Evolutionary conservation across 192 early-diverging fungal species (phyloP).

Genomic region (Jimgerdemannia flammicorona): DNA sequence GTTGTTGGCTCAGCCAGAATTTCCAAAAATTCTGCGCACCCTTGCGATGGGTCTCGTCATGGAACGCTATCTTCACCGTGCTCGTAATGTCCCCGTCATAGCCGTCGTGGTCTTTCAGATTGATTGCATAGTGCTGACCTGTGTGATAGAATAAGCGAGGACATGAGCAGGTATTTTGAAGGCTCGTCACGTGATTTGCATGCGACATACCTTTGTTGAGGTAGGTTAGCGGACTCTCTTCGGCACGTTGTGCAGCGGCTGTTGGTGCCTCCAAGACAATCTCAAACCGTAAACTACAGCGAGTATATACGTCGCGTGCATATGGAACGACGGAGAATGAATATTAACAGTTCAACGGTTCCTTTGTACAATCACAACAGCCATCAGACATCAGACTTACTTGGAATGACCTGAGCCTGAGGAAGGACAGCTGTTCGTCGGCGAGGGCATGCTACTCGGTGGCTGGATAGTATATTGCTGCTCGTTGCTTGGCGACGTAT

Average conservation of each 20-base stretch:
- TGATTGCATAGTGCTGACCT: slow-evolving; percentile 59
- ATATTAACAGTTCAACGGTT: too few relatives aligned
- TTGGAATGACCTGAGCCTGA: too few relatives aligned
- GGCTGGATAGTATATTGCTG: too few relatives aligned
- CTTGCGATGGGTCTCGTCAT: slow-evolving; percentile 64
- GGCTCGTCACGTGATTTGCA: background rate
- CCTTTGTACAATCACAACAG: too few relatives aligned
- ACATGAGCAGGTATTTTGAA: too few relatives aligned
- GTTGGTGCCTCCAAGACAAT: slow-evolving; percentile 35
- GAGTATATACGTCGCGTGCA: too few relatives aligned
- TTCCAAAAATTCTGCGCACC: slow-evolving; percentile 63
- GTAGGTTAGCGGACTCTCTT: slow-evolving; percentile 62
- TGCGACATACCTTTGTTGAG: slow-evolving; percentile 62
- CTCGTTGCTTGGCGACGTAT: too few relatives aligned
- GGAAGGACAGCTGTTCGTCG: too few relatives aligned
- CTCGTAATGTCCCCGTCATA: slow-evolving; percentile 48
- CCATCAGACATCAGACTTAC: too few relatives aligned
- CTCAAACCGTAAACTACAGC: background rate
- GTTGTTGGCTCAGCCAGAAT: slow-evolving; percentile 72
- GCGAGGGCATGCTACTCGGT: too few relatives aligned
- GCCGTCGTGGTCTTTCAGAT: slow-evolving; percentile 43
- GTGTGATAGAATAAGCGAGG: too few relatives aligned
- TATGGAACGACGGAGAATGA: too few relatives aligned
- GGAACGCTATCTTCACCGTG: slow-evolving; percentile 62
- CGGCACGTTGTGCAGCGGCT: slow-evolving; percentile 45